phyloP scores from a whole-genome alignment of 140 eudicot genomes.

The Stevia rebaudiana region DNA sequence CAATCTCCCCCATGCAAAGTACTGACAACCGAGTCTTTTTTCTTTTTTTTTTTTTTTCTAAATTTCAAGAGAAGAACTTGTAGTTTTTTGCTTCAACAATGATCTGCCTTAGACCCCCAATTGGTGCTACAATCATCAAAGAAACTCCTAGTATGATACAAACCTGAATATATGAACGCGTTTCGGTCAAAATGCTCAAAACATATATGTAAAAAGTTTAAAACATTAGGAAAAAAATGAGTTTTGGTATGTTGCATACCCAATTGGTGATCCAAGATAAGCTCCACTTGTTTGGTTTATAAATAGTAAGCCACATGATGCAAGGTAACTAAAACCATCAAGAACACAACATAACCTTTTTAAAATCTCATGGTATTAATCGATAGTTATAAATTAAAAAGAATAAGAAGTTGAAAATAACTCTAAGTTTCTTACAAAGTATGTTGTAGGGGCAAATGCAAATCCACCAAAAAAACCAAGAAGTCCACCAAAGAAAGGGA shows the following conservation, averaged over 20 bases:
- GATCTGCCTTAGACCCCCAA: conserved; percentile 63
- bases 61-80: conserved; percentile 35
- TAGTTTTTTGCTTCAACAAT: conserved; percentile 48
- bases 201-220: neutral
- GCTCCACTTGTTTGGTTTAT: conserved; percentile 54
- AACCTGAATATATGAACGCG: conserved; percentile 22
- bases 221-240: neutral
- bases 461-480: conserved; percentile 84
- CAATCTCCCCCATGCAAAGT: conserved; percentile 7
- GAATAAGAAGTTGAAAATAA: neutral
- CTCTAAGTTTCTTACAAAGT: conserved; percentile 40
- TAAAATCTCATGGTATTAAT: neutral
- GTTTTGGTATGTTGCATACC: conserved; percentile 30
- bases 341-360: neutral
- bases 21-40: neutral
- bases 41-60: neutral
- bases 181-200: neutral
- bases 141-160: conserved; percentile 45
- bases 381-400: neutral
- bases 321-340: conserved; percentile 52
- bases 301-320: conserved; percentile 63
- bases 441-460: conserved; percentile 81
- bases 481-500: conserved; percentile 81
- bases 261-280: conserved; percentile 59
- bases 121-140: conserved; percentile 50